phyloP scores from a whole-genome alignment of 2,329 filamentous ascomycete genomes.

The Arthrobotrys musiformis region DNA sequence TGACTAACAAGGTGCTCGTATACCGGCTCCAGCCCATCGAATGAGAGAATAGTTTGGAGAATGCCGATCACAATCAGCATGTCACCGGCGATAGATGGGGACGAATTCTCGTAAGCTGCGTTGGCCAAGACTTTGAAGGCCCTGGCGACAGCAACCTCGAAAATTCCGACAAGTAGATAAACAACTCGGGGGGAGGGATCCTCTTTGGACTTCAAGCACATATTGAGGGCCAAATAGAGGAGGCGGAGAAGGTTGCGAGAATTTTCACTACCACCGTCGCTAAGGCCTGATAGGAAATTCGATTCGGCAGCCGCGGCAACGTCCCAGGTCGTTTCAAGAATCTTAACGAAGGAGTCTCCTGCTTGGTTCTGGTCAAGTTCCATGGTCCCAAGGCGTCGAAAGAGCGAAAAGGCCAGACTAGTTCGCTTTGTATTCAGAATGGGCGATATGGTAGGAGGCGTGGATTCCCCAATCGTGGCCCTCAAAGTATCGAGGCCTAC shows the following conservation, averaged over 20 bases:
- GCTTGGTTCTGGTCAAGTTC: not conserved
- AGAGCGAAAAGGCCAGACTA: constrained; percentile 81
- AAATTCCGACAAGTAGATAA: constrained; percentile 76
- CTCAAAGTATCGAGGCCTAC: constrained; percentile 81
- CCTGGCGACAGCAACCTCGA: constrained; percentile 80
- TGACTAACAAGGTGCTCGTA: constrained; percentile 76
- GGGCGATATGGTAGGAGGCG: constrained; percentile 83
- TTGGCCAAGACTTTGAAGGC: constrained; percentile 84
- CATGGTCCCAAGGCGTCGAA: constrained; percentile 73
- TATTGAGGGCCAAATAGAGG: constrained; percentile 82
- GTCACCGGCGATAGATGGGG: constrained; percentile 75
- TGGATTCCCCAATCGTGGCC: constrained; percentile 77
- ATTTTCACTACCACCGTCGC: constrained; percentile 71
- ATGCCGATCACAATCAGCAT: constrained; percentile 88
- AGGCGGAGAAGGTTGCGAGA: constrained; percentile 86
- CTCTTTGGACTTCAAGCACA: constrained; percentile 66
- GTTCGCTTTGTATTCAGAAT: constrained; percentile 79
- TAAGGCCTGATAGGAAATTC: constrained; percentile 64
- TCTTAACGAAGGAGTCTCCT: constrained; percentile 64
- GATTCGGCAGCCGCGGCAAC: constrained; percentile 63
- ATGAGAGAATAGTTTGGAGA: constrained; percentile 81
- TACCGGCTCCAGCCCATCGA: constrained; percentile 80
- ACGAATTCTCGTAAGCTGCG: constrained; percentile 74
- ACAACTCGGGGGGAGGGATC: constrained; percentile 57
- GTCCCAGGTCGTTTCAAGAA: constrained; percentile 70